Evolutionary conservation across 306 rosid species (phyloP).

Genomic region (Luffa aegyptiaca): DNA sequence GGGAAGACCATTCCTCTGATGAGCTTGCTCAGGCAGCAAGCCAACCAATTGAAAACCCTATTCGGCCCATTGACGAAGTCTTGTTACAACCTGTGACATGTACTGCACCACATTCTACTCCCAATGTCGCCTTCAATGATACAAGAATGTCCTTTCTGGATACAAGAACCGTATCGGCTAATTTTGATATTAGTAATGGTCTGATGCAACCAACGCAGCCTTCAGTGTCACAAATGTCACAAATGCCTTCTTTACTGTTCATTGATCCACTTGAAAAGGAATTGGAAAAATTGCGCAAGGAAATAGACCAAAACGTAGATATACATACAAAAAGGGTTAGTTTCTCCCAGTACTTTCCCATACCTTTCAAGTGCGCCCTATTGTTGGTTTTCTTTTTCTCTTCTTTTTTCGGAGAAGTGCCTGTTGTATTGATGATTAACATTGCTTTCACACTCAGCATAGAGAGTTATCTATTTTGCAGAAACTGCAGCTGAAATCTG

Average conservation of each 20-base stretch:
- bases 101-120: slow-evolving; percentile 10
- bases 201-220: slow-evolving; percentile 27
- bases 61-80: slow-evolving; percentile 9
- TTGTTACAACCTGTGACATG: slow-evolving; percentile 12
- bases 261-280: slow-evolving; percentile 55
- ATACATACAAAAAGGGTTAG: slow-evolving; percentile 43
- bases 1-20: slow-evolving; percentile 3
- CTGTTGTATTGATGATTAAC: slow-evolving; percentile 5
- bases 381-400: neutral
- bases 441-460: slow-evolving; percentile 5
- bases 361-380: neutral
- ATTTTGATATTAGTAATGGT: slow-evolving; percentile 30
- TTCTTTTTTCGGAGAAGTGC: neutral
- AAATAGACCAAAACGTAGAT: slow-evolving; percentile 23
- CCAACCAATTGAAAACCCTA: slow-evolving; percentile 15
- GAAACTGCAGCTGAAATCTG: slow-evolving; percentile 44
- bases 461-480: slow-evolving; percentile 29
- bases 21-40: slow-evolving; percentile 13
- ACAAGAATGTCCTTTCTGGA: slow-evolving; percentile 16
- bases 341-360: neutral
- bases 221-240: slow-evolving; percentile 17
- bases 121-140: slow-evolving; percentile 14
- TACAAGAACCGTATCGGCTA: slow-evolving; percentile 22
- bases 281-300: slow-evolving; percentile 39
- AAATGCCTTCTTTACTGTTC: neutral